Evolutionary conservation across 2,329 filamentous ascomycete genomes (phyloP).

Genomic region (Byssoonygena ceratinophila): DNA sequence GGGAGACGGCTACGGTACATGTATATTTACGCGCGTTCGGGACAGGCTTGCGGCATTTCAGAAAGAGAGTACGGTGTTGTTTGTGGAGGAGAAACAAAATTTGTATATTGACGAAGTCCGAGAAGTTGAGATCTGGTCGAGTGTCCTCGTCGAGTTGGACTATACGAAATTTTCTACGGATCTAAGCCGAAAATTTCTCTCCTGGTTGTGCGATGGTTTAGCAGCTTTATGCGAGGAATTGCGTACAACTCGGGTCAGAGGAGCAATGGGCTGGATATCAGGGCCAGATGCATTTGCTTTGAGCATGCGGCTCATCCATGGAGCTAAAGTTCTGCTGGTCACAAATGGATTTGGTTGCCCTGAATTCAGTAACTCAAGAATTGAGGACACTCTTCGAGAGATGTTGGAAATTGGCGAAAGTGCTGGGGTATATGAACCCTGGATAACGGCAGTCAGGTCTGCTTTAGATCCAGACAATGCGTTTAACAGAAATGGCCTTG

Average conservation of each 20-base stretch:
- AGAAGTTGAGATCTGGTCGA: constrained; percentile 60
- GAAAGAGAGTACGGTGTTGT: constrained; percentile 47
- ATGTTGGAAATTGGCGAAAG: constrained; percentile 17
- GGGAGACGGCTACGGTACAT: constrained; percentile 23
- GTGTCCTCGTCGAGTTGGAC: constrained; percentile 35
- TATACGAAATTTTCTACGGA: constrained; percentile 19
- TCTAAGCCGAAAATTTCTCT: constrained; percentile 19
- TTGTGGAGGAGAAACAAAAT: constrained; percentile 85
- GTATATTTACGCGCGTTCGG: constrained; percentile 22
- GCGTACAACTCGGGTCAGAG: constrained; percentile 41
- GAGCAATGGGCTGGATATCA: constrained; percentile 62
- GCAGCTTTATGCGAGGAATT: constrained; percentile 22
- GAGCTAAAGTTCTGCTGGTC: constrained; percentile 28
- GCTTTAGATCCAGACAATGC: constrained; percentile 16
- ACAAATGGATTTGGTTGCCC: constrained; percentile 16
- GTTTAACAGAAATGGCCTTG: neutral
- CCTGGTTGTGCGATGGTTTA: constrained; percentile 29
- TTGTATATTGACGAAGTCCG: constrained; percentile 76
- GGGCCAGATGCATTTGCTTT: constrained; percentile 54
- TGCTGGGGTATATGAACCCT: constrained; percentile 5
- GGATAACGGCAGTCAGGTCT: constrained; percentile 18
- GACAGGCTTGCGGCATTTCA: constrained; percentile 26
- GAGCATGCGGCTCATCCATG: constrained; percentile 31
- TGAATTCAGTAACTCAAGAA: constrained; percentile 14
- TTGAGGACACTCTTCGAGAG: constrained; percentile 21